Evolutionary conservation across 352 stramenopile genomes (phyloP), one percentile per base, ranked within the genome.

Genomic region (Pythium scleroteichum): DNA sequence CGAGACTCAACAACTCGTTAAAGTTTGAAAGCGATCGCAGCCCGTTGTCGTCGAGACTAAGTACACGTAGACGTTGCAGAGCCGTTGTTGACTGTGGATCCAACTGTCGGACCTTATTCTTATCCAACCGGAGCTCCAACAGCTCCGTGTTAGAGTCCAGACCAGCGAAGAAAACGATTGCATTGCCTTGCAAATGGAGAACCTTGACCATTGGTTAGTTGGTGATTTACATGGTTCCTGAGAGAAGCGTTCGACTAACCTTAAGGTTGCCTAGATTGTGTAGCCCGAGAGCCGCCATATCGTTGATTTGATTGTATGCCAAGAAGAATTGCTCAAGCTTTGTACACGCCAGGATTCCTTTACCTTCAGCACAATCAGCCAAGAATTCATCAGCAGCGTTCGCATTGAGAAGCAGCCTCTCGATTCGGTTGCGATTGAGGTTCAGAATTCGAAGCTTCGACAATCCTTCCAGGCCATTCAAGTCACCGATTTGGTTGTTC

Each of bases 401-500:
- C 2, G 47, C 62, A 20, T 29, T 52, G 17, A 70, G 57, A 29
- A 74, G 48, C 3, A 96, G 62, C 13, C 44, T 72, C 19, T 91
- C 79, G 38, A 96, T 83, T 27, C 80, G 81, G 59, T 95, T 95
- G 38, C 78, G 78, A 41, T 82, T 93, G 23, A 93, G 50, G 52
- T 92, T 92, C 22, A 95, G 64, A 16, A 85, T 49, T 0, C 75
- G 74, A 10, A 95, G 69, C 40, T 79, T 87, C 0, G 76, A 66
- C 12, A 96, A 62, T 9, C 65, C 48, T 5, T 92, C 82, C 22
- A 96, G 66, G 0, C 76, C 84, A 0, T 54, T 68, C 22, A 96
- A 87, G 39, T 92, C 81, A 27, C 57, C 83, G 59, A 96, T 87
- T 33, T 90, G 70, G 57, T 96, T 96, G 70, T 92, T 93, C 54